These are phyloP conservation scores for Pyrenopolyporus hunteri DNA, from an alignment of 495 filamentous ascomycete genomes.

Conservation along the genomic window DNA sequence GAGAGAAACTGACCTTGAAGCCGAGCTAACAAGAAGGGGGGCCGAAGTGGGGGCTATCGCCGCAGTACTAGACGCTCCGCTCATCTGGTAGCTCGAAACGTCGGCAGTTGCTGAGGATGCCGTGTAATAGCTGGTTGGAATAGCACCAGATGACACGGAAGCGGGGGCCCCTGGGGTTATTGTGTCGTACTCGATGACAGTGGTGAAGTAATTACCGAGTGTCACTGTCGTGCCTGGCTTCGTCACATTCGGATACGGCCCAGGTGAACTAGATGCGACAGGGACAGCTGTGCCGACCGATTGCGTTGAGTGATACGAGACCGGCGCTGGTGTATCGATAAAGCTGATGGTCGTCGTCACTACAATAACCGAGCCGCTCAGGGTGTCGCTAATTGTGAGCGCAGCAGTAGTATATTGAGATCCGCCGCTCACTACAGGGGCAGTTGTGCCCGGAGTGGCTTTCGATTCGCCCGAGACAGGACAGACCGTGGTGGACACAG, in stretches of 20 bases:
- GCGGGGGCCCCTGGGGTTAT: constrained; percentile 19
- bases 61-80: constrained; percentile 24
- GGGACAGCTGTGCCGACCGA: constrained; percentile 8
- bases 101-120: constrained; percentile 14
- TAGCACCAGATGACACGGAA: constrained; percentile 26
- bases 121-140: constrained; percentile 29
- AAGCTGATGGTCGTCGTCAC: constrained; percentile 51
- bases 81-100: constrained; percentile 39
- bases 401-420: constrained; percentile 47
- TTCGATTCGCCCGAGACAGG: constrained; percentile 33
- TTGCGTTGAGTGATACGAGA: constrained; percentile 23
- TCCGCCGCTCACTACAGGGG: neutral
- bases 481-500: constrained; percentile 41
- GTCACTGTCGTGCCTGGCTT: constrained; percentile 34
- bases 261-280: constrained; percentile 9
- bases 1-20: constrained; percentile 34
- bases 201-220: constrained; percentile 38
- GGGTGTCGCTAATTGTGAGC: constrained; percentile 56
- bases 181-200: constrained; percentile 35
- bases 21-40: constrained; percentile 12
- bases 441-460: neutral
- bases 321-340: constrained; percentile 30
- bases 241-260: neutral
- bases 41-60: constrained; percentile 10
- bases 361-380: constrained; percentile 60